Percentiles rank a stretch among this genome's conserved stretches.
These are phyloP conservation scores for Amylocystis lapponica DNA, from an alignment of 768 basidiomycete genomes.

Conservation along the genomic window DNA sequence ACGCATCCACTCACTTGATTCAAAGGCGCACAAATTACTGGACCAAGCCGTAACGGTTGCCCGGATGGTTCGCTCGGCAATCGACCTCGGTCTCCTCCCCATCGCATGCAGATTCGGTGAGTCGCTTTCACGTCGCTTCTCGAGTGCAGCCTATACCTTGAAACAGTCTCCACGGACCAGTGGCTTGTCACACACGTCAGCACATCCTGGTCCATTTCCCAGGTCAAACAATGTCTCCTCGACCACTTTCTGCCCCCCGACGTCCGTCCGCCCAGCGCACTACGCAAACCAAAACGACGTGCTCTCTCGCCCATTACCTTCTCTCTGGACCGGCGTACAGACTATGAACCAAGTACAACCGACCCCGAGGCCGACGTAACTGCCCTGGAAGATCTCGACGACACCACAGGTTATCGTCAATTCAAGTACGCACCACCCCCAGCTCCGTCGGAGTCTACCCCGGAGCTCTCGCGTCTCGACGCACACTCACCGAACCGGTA, in stretches of 20 bases:
- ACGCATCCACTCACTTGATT: too few relatives aligned
- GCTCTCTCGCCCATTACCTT: slow-evolving; percentile 68
- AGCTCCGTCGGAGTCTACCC: slow-evolving; percentile 8
- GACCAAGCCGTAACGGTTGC: too few relatives aligned
- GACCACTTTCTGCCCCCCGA: slow-evolving; percentile 43
- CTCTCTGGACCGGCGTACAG: slow-evolving; percentile 25
- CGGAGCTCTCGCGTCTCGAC: slow-evolving; percentile 8
- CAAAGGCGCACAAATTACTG: too few relatives aligned
- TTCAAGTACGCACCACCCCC: slow-evolving; percentile 17
- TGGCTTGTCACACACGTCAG: slow-evolving; percentile 72
- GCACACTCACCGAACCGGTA: slow-evolving; percentile 25
- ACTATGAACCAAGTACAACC: slow-evolving; percentile 3
- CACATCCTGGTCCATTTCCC: slow-evolving; percentile 51
- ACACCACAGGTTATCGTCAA: slow-evolving; percentile 25
- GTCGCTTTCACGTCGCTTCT: not conserved
- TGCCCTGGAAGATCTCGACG: slow-evolving; percentile 24
- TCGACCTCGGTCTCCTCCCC: too few relatives aligned
- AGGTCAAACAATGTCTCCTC: slow-evolving; percentile 60
- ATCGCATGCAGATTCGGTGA: slow-evolving; percentile 9
- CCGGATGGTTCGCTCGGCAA: too few relatives aligned
- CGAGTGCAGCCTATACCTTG: not conserved
- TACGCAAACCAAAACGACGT: slow-evolving; percentile 13
- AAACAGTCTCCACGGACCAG: slow-evolving; percentile 62
- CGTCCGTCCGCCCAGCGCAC: slow-evolving; percentile 13
- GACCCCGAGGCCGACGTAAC: slow-evolving; percentile 12